Percentiles rank a stretch among this genome's conserved stretches.
These are phyloP conservation scores for Schwanniomyces yamadae DNA, from an alignment of 805 yeast species.

Conservation along the genomic window DNA sequence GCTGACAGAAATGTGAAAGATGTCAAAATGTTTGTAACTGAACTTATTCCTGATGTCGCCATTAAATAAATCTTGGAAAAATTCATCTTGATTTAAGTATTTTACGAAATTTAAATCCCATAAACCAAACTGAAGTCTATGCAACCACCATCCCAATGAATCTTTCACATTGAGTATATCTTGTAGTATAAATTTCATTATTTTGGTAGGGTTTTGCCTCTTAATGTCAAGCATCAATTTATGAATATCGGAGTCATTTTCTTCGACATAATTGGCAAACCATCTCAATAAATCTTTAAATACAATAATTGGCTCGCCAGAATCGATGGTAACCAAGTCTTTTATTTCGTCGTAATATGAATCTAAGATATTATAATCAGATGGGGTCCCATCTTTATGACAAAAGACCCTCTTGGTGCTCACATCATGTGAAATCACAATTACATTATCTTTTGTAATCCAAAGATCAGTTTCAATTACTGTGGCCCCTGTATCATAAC, in stretches of 20 bases:
- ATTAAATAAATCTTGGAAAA: conserved; percentile 26
- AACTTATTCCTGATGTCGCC: conserved; percentile 9
- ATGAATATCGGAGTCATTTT: conserved; percentile 14
- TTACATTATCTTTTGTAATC: conserved; percentile 35
- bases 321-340: conserved; percentile 28
- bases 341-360: conserved; percentile 29
- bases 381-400: conserved; percentile 31
- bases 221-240: conserved; percentile 42
- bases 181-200: conserved; percentile 27
- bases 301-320: conserved; percentile 32
- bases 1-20: conserved; percentile 34
- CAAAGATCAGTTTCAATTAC: conserved; percentile 44
- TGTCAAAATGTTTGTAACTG: conserved; percentile 29
- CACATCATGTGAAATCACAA: conserved; percentile 41
- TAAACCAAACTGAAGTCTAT: conserved; percentile 37
- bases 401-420: conserved; percentile 38
- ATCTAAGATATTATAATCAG: conserved; percentile 34
- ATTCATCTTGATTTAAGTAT: conserved; percentile 39
- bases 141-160: conserved; percentile 39
- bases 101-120: conserved; percentile 41
- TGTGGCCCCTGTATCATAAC: conserved; percentile 38
- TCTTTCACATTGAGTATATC: conserved; percentile 27
- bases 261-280: conserved; percentile 24
- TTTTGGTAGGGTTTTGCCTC: conserved; percentile 34
- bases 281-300: conserved; percentile 33